A percentile compares a stretch with the other conserved stretches of the same genome.
Evolutionary conservation across 768 basidiomycete genomes (phyloP).

Genomic region (Boletus reticuloceps): DNA sequence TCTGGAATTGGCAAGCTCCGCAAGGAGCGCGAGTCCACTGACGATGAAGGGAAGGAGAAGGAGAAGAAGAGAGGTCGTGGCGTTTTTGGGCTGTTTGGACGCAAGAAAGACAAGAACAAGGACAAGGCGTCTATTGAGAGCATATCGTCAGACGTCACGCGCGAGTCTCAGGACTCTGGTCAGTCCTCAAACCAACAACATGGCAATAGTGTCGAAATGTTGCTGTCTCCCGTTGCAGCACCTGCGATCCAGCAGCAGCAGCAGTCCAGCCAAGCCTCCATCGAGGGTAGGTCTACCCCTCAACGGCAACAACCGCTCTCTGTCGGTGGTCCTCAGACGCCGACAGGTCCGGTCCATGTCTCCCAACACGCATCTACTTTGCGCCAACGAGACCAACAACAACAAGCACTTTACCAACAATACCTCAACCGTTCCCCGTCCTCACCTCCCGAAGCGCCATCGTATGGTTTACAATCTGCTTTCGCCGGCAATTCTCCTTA

Average conservation of each 20-base stretch:
- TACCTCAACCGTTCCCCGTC: constrained; percentile 87
- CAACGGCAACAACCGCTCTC: constrained; percentile 24
- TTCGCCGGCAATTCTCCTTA: constrained; percentile 49
- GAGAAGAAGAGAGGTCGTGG: constrained; percentile 68
- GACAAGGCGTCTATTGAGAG: constrained; percentile 53
- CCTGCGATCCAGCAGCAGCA: constrained; percentile 61
- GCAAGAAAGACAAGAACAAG: constrained; percentile 75
- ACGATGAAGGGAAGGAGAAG: constrained; percentile 52
- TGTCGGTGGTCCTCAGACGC: constrained; percentile 26
- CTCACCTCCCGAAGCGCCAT: constrained; percentile 70
- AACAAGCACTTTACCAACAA: constrained; percentile 83
- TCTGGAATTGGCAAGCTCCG: constrained; percentile 36
- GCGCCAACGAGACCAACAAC: constrained; percentile 85
- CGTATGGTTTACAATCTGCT: constrained; percentile 73
- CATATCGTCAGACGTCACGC: constrained; percentile 47
- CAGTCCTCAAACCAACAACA: constrained; percentile 47
- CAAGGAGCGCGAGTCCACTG: constrained; percentile 43
- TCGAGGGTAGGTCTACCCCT: constrained; percentile 19
- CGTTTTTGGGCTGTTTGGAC: constrained; percentile 74
- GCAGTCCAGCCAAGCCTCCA: constrained; percentile 25
- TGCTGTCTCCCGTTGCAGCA: constrained; percentile 51
- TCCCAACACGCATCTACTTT: constrained; percentile 65
- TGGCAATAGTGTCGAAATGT: constrained; percentile 21
- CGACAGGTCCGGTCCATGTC: constrained; percentile 38
- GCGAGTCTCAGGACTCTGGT: constrained; percentile 64